phyloP scores from a whole-genome alignment of 345 rosid species.

The Angophora floribunda region DNA sequence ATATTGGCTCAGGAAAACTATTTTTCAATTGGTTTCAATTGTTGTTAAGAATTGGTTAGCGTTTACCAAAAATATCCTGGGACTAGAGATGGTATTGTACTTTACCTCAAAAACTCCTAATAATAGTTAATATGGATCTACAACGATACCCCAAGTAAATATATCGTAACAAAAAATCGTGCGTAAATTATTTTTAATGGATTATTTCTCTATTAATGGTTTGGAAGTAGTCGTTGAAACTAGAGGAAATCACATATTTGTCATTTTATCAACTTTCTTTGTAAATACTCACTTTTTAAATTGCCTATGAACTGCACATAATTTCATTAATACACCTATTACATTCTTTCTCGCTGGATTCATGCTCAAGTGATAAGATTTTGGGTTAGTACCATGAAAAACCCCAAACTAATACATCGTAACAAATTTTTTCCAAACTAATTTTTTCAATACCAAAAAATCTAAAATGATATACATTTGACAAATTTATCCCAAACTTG shows the following conservation, averaged over 20 bases:
- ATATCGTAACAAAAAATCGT: background rate
- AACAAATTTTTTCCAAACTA: too few species aligned
- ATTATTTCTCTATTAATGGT: background rate
- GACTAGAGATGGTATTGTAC: background rate
- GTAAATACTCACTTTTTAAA: background rate
- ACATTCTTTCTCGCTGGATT: background rate
- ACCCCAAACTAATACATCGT: too few species aligned
- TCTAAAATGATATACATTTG: too few species aligned
- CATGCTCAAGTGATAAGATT: background rate
- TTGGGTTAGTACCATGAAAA: too few species aligned
- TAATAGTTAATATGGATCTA: background rate
- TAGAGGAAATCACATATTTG: background rate
- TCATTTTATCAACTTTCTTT: background rate
- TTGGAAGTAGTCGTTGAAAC: background rate
- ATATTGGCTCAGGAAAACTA: background rate
- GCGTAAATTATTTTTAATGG: background rate
- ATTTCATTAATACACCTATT: background rate
- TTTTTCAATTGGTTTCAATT: background rate
- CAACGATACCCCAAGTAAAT: background rate
- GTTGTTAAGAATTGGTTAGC: background rate
- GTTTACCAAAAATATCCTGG: background rate
- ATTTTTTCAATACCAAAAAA: too few species aligned
- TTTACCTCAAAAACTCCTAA: background rate
- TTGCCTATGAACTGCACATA: background rate
- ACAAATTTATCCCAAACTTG: too few species aligned